A percentile compares a stretch with the other conserved stretches of the same genome.
Evolutionary conservation across 176 grass and related monocot genomes (phyloP).

Genomic region (Saccharum officinarum): DNA sequence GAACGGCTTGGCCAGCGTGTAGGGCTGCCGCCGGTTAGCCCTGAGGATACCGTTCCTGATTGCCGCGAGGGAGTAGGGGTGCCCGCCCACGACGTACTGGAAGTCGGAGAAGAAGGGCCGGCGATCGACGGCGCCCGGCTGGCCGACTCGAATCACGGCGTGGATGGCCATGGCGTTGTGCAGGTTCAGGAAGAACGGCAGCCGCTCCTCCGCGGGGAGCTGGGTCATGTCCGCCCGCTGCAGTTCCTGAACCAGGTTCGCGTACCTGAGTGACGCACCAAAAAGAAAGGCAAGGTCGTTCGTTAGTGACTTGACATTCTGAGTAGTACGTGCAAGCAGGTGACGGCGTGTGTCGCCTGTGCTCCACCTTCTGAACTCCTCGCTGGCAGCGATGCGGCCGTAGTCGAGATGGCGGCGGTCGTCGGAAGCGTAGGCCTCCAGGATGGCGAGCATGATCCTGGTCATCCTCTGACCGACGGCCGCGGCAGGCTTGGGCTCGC

Average conservation of each 20-base stretch:
- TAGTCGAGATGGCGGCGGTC: constrained; percentile 72
- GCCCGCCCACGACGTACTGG: constrained; percentile 83
- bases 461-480: constrained; percentile 61
- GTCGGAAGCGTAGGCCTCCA: constrained; percentile 88
- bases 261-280: constrained; percentile 49
- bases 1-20: constrained; percentile 76
- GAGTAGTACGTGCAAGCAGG: background rate
- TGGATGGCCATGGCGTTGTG: constrained; percentile 97
- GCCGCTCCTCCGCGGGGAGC: constrained; percentile 56
- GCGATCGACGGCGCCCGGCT: constrained; percentile 67
- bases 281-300: background rate
- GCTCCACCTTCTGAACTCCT: constrained; percentile 83
- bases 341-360: background rate
- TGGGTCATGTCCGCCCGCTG: constrained; percentile 66
- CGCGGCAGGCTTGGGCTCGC: constrained; percentile 57
- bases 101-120: constrained; percentile 77
- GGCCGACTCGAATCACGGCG: constrained; percentile 65
- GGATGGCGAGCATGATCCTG: constrained; percentile 86
- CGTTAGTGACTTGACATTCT: constrained; percentile 4
- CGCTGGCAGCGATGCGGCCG: constrained; percentile 66
- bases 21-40: constrained; percentile 83
- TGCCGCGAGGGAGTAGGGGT: constrained; percentile 77
- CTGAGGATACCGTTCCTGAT: constrained; percentile 94
- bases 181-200: constrained; percentile 91
- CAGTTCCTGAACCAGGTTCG: constrained; percentile 70